Evolutionary conservation across 2,329 filamentous ascomycete genomes (phyloP), one percentile per base, ranked within the genome.

Genomic region (Neopestalotiopsis clavispora): DNA sequence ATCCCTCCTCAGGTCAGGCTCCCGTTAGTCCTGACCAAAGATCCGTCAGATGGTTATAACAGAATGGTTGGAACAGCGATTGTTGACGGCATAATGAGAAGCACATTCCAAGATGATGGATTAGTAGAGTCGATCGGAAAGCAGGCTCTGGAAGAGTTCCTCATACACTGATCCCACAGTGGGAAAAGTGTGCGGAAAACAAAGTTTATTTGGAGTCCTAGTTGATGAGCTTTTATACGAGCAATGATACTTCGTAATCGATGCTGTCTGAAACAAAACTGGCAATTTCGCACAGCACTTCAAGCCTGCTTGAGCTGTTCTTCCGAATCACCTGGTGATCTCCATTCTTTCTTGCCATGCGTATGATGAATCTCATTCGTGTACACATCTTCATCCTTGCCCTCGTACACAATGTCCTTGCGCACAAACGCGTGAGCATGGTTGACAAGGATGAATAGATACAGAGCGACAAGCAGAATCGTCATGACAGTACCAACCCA

Each of bases 401-500:
- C 89, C 4, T 87, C 86, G 78, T 84, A 89, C 72, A 90, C 79
- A 20, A 91, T 85, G 63, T 89, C 83, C 61, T 83, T 80, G 17
- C 79, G 81, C 71, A 78, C 76, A 34, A 91, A 79, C 1, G 87
- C 89, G 30, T 81, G 78, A 2, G 87, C 74, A 73, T 88, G 84
- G 57, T 81, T 80, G 23, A 80, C 76, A 10, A 85, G 81, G 30
- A 88, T 84, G 71, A 87, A 82, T 1, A 89, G 63, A 85, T 88
- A 91, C 75, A 87, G 84, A 14, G 80, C 75, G 6, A 90, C 81
- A 66, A 91, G 75, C 14, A 85, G 71, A 23, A 89, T 77, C 0
- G 88, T 88, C 83, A 91, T 83, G 20, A 84, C 87, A 17, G 84
- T 86, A 2, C 84, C 84, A 28, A 90, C 79, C 65, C 85, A 86